phyloP scores from a whole-genome alignment of 2,329 filamentous ascomycete species.

The Trichoderma asperellum region DNA sequence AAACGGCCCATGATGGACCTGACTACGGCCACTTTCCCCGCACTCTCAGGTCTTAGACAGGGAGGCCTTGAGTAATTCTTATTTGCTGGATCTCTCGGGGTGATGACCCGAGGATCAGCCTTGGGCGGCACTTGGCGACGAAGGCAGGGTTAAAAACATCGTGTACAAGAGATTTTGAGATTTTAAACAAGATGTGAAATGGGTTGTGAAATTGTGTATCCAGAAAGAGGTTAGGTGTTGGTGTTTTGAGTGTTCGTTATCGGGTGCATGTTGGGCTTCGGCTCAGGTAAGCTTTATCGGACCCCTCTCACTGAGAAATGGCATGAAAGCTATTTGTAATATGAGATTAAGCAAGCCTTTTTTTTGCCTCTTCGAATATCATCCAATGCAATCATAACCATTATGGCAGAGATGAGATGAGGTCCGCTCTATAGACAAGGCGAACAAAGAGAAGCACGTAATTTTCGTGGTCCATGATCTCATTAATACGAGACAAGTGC shows the following conservation, averaged over 20 bases:
- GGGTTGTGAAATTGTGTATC: background rate
- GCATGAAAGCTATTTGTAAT: no score
- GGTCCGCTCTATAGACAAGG: background rate
- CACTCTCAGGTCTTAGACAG: background rate
- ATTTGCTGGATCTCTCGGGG: background rate
- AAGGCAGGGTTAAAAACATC: background rate
- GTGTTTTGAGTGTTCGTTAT: background rate
- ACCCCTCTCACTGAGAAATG: no score
- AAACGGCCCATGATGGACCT: conserved; percentile 8
- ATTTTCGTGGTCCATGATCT: background rate
- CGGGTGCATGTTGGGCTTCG: background rate
- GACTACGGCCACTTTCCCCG: conserved; percentile 24
- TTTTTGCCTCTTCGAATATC: background rate
- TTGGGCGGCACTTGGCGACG: background rate
- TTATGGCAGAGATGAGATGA: background rate
- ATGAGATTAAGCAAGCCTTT: background rate
- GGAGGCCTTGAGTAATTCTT: background rate
- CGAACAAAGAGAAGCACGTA: conserved; percentile 3
- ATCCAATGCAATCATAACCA: background rate
- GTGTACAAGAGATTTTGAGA: background rate
- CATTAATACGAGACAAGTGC: background rate
- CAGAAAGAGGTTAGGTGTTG: background rate
- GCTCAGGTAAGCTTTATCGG: background rate
- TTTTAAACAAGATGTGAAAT: background rate
- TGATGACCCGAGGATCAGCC: conserved; percentile 12